Percentiles rank a stretch among this genome's conserved stretches.
Evolutionary conservation across 352 stramenopile species (phyloP).

Genomic region (Halophytophthora batemanensis): DNA sequence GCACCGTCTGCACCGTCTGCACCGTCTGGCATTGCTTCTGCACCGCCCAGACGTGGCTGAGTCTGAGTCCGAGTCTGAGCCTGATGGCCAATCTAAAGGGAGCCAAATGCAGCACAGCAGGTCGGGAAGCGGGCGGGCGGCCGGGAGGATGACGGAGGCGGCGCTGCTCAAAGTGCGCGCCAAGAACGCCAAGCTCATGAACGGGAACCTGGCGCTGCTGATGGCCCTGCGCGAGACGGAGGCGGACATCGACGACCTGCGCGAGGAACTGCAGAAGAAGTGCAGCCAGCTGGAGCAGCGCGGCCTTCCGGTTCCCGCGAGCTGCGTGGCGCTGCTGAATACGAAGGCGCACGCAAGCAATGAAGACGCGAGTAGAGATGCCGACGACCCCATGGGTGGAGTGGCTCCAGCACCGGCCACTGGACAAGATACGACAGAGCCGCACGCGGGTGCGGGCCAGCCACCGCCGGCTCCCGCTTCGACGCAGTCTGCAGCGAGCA

Average conservation of each 20-base stretch:
- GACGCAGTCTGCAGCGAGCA: too few species aligned
- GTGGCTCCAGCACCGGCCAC: too few species aligned
- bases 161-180: conserved; percentile 29
- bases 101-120: too few species aligned
- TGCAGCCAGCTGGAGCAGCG: conserved; percentile 23
- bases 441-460: too few species aligned
- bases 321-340: conserved; percentile 30
- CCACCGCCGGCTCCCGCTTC: too few species aligned
- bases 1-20: too few species aligned
- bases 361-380: neutral
- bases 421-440: too few species aligned
- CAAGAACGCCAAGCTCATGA: conserved; percentile 54
- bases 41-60: too few species aligned
- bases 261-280: conserved; percentile 22
- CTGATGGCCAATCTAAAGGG: too few species aligned
- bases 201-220: conserved; percentile 45
- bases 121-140: too few species aligned
- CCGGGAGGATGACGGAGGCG: conserved; percentile 16
- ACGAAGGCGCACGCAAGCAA: conserved; percentile 1
- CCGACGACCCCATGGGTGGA: neutral
- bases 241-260: conserved; percentile 30
- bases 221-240: conserved; percentile 52
- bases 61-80: too few species aligned
- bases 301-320: conserved; percentile 25
- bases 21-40: too few species aligned